These are phyloP conservation scores for Penicillium robsamsonii DNA, from an alignment of 495 filamentous ascomycete genomes.

Conservation along the genomic window DNA sequence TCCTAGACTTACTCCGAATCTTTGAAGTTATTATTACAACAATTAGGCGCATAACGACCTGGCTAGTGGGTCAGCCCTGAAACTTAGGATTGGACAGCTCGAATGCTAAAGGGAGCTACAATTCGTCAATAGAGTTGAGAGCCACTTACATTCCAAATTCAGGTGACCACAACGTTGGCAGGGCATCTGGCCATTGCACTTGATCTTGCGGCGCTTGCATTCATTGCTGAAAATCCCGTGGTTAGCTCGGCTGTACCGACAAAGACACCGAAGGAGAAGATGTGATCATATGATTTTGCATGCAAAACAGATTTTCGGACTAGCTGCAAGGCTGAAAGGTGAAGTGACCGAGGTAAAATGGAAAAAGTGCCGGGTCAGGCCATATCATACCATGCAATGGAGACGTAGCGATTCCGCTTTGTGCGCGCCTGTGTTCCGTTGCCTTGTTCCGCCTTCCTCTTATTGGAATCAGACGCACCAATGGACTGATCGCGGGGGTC, in stretches of 20 bases:
- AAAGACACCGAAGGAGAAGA: conserved; percentile 2
- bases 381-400: conserved; percentile 77
- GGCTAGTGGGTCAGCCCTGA: conserved; percentile 3
- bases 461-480: conserved; percentile 34
- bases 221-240: conserved; percentile 57
- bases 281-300: conserved; percentile 13
- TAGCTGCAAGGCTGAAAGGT: background rate
- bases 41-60: conserved; percentile 84
- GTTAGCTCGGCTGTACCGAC: conserved; percentile 17
- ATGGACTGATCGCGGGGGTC: conserved; percentile 26
- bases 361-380: conserved; percentile 13
- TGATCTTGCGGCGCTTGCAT: conserved; percentile 92
- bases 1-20: conserved; percentile 63
- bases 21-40: conserved; percentile 77
- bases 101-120: background rate
- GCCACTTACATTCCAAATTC: conserved; percentile 66
- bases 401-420: conserved; percentile 75
- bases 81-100: background rate
- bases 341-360: background rate
- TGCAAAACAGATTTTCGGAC: background rate
- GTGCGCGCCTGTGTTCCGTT: conserved; percentile 50
- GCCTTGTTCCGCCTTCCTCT: conserved; percentile 49
- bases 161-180: conserved; percentile 89
- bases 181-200: conserved; percentile 87
- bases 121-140: background rate